Percentiles rank a stretch among this genome's conserved stretches.
These are phyloP conservation scores for Colletotrichum viniferum DNA, from an alignment of 2,329 filamentous ascomycete species.

Conservation along the genomic window DNA sequence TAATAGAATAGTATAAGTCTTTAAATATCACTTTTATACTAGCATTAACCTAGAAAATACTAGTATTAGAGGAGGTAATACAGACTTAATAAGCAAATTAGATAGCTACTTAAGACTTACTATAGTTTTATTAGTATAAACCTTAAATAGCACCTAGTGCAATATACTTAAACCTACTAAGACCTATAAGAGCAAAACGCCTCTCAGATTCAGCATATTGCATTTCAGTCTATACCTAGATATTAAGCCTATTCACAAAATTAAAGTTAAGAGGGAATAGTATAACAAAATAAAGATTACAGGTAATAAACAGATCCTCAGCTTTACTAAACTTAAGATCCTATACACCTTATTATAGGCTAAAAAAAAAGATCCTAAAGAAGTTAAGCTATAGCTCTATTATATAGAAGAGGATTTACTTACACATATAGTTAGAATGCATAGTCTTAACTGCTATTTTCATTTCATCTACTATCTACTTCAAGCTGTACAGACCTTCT, in stretches of 20 bases:
- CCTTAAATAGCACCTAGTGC: neutral
- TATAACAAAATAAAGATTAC: slow-evolving; percentile 4
- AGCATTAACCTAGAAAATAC: slow-evolving; percentile 22
- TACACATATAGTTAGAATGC: neutral
- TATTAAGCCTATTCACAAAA: slow-evolving; percentile 9
- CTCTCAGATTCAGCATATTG: neutral
- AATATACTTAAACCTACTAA: slow-evolving; percentile 21
- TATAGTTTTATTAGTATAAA: neutral
- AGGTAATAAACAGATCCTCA: neutral
- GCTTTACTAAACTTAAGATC: neutral
- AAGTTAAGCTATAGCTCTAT: neutral
- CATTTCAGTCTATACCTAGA: slow-evolving; percentile 4
- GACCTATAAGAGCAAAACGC: slow-evolving; percentile 11
- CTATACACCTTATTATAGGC: neutral
- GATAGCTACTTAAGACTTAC: slow-evolving; percentile 25
- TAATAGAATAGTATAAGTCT: slow-evolving; percentile 14
- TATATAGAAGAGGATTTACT: neutral
- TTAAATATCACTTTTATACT: slow-evolving; percentile 12
- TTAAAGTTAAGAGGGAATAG: slow-evolving; percentile 17
- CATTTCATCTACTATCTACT: neutral
- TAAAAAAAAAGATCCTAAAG: neutral
- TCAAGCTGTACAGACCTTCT: neutral
- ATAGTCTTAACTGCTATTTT: neutral
- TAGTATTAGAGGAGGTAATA: neutral
- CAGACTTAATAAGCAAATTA: slow-evolving; percentile 14